These are phyloP conservation scores for Fusarium pseudocircinatum DNA, from an alignment of 2,329 filamentous ascomycete genomes.

Conservation along the genomic window DNA sequence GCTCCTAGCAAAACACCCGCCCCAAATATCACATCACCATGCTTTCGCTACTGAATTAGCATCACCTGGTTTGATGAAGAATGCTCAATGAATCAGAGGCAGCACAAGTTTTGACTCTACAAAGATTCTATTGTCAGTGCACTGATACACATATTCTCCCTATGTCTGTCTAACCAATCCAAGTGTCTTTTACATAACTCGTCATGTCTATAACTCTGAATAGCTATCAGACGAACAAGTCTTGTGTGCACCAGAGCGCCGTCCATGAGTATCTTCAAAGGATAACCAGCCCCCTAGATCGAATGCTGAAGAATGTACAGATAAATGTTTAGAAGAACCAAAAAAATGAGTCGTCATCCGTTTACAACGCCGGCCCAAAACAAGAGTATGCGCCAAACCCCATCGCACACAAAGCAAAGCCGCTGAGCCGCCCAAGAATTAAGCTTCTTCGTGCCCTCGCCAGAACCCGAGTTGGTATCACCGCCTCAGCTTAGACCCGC, in stretches of 20 bases:
- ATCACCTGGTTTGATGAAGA: not conserved
- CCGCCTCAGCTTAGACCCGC: not conserved
- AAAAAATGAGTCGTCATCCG: conserved; percentile 28
- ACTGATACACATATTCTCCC: not conserved
- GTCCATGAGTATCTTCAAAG: conserved; percentile 24
- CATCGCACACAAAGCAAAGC: conserved; percentile 15
- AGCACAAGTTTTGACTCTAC: not conserved
- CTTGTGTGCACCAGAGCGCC: conserved; percentile 33
- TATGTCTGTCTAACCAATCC: conserved; percentile 1
- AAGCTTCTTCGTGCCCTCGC: conserved; percentile 7
- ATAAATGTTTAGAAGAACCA: not conserved
- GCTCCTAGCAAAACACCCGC: not conserved
- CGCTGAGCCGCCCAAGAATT: not conserved
- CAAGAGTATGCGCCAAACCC: conserved; percentile 35
- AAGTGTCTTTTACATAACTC: not conserved
- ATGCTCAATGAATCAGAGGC: not conserved
- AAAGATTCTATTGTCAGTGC: not conserved
- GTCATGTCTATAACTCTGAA: conserved; percentile 2
- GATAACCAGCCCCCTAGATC: conserved; percentile 22
- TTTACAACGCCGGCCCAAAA: conserved; percentile 35
- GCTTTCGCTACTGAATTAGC: not conserved
- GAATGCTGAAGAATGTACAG: conserved; percentile 36
- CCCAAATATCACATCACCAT: conserved; percentile 39
- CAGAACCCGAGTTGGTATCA: not conserved
- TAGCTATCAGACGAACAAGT: conserved; percentile 11